Percentiles rank a stretch among this genome's conserved stretches.
Evolutionary conservation across 768 basidiomycete species (phyloP).

Genomic region (Thelephora ganbajun): DNA sequence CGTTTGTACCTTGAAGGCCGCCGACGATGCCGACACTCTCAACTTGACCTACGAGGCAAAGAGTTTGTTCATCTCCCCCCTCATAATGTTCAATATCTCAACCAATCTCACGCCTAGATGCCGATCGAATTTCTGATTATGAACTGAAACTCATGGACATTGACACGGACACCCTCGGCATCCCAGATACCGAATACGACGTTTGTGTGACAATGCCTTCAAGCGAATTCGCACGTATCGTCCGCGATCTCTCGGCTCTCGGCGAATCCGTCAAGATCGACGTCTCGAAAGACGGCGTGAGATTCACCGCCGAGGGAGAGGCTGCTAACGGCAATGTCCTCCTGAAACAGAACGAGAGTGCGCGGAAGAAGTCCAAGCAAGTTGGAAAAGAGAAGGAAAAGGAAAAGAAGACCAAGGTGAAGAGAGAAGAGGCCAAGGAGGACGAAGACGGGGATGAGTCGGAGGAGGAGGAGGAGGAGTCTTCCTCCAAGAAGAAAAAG

Average conservation of each 20-base stretch:
- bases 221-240: conserved; percentile 81
- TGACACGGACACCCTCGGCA: conserved; percentile 85
- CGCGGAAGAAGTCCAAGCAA: conserved; percentile 25
- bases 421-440: conserved; percentile 39
- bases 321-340: conserved; percentile 83
- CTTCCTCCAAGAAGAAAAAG: conserved; percentile 28
- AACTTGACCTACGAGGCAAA: conserved; percentile 84
- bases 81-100: conserved; percentile 1
- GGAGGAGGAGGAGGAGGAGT: conserved; percentile 22
- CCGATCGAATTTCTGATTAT: conserved; percentile 92
- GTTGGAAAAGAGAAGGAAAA: conserved; percentile 31
- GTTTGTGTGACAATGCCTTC: conserved; percentile 82
- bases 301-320: conserved; percentile 89
- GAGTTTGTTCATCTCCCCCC: conserved; percentile 27
- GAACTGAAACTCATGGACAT: conserved; percentile 99
- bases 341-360: conserved; percentile 57
- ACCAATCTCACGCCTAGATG: conserved; percentile 32
- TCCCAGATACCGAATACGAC: conserved; percentile 96
- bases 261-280: conserved; percentile 95
- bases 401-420: conserved; percentile 29
- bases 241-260: conserved; percentile 77
- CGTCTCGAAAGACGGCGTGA: conserved; percentile 88
- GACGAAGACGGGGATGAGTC: conserved; percentile 27
- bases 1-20: conserved; percentile 77
- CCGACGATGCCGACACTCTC: conserved; percentile 81